A percentile compares a stretch with the other conserved stretches of the same genome.
Conservation (phyloP, 352 stramenopile genomes). For the Globisporangium abappressorium region DNA sequence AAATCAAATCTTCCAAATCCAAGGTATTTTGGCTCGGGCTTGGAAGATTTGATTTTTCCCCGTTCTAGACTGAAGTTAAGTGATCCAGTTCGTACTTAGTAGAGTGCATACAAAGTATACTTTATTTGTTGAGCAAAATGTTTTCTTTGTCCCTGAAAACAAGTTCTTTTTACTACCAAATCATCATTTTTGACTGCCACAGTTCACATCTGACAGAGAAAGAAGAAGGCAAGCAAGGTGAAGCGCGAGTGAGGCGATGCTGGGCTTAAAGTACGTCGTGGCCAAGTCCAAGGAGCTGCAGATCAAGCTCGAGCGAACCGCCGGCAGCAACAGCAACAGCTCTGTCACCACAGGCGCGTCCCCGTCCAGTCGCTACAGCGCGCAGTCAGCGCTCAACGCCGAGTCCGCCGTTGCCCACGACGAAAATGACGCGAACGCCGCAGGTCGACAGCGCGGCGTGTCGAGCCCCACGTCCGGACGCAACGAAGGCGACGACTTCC, state of each 20-base stretch:
- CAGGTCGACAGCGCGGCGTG: not conserved
- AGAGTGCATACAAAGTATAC: too few species aligned
- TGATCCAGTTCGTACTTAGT: too few species aligned
- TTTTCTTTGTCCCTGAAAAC: too few species aligned
- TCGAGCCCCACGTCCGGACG: conserved; percentile 12
- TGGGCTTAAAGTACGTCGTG: conserved; percentile 72
- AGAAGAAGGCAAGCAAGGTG: not conserved
- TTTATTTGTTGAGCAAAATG: too few species aligned
- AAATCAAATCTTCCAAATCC: too few species aligned
- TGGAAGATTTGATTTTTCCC: too few species aligned
- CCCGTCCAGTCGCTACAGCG: conserved; percentile 8
- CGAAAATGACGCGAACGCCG: not conserved
- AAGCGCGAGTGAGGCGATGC: conserved; percentile 28
- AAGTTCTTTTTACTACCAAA: not conserved
- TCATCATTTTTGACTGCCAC: not conserved
- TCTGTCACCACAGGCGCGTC: conserved; percentile 1
- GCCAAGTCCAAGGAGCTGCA: conserved; percentile 74
- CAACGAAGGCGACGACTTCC: conserved; percentile 36
- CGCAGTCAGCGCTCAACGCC: not conserved
- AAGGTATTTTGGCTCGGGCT: too few species aligned
- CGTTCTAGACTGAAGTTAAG: too few species aligned
- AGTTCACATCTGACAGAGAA: not conserved
- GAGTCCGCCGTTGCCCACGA: not conserved
- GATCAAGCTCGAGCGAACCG: conserved; percentile 41
- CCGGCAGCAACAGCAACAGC: not conserved